Conservation (phyloP, 2,329 filamentous ascomycete genomes). For the Hawksworthiomyces lignivorus region DNA sequence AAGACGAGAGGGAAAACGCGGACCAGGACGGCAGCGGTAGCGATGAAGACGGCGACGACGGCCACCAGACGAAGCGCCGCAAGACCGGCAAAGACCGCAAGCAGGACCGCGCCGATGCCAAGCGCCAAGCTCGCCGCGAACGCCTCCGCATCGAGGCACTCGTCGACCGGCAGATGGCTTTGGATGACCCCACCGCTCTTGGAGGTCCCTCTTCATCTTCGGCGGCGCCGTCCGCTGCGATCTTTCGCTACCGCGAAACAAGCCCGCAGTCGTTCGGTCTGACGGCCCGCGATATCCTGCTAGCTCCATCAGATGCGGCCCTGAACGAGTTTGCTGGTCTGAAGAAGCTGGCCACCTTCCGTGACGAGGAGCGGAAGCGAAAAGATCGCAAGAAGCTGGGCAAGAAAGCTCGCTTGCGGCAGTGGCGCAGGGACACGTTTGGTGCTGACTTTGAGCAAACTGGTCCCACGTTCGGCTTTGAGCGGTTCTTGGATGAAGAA, state of each 20-base stretch:
- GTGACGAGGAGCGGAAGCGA: slow-evolving; percentile 81
- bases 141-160: slow-evolving; percentile 78
- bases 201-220: slow-evolving; percentile 14
- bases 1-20: too few relatives aligned
- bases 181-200: slow-evolving; percentile 58
- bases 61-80: slow-evolving; percentile 44
- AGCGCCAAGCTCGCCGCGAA: slow-evolving; percentile 72
- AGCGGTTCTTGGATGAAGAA: slow-evolving; percentile 21
- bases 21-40: slow-evolving; percentile 19
- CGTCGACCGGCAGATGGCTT: slow-evolving; percentile 71
- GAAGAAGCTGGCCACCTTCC: slow-evolving; percentile 89
- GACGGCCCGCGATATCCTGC: slow-evolving; percentile 80
- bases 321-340: slow-evolving; percentile 88
- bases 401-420: slow-evolving; percentile 83
- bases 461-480: slow-evolving; percentile 52
- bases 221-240: slow-evolving; percentile 13
- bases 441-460: slow-evolving; percentile 49
- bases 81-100: slow-evolving; percentile 55
- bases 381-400: slow-evolving; percentile 81
- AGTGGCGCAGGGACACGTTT: slow-evolving; percentile 70
- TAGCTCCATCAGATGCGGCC: slow-evolving; percentile 74
- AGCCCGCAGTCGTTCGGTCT: slow-evolving; percentile 86
- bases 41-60: slow-evolving; percentile 24
- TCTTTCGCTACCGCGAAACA: slow-evolving; percentile 92
- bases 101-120: slow-evolving; percentile 46